Evolutionary conservation across 1,284 basidiomycete species (phyloP), one percentile per base, ranked within the genome.

Genomic region (Trichosporon asahii): DNA sequence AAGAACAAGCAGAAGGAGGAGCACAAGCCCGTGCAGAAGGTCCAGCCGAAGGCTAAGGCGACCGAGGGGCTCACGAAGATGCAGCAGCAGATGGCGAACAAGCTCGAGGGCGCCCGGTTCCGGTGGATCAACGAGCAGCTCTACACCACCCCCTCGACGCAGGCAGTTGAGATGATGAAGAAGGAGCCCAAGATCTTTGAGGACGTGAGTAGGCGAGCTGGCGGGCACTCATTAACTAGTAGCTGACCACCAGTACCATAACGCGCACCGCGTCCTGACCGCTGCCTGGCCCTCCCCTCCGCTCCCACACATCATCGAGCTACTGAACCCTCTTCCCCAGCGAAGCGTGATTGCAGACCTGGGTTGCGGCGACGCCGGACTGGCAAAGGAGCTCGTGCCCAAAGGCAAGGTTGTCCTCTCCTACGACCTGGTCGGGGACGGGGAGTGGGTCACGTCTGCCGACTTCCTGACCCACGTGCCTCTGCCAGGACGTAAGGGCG

Each of bases 311-410:
- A 93, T 94, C 79, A 88, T 91, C 66, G 88, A 9, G 82, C 85
- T 29, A 23, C 88, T 83, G 65, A 68, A 88, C 0, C 85, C 86
- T 1, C 89, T 89, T 73, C 88, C 92, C 5, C 69, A 85, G 21
- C 87, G 86, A 68, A 90, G 90, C 0, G 85, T 98, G 70, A 89
- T 99, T 64, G 94, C 89, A 25, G 97, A 99, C 83, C 86, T 99
- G 25, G 97, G 97, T 7, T 98, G 95, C 75, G 97, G 97, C 14
- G 95, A 98, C 79, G 97, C 94, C 12, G 88, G 91, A 2, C 87
- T 99, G 23, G 95, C 95, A 0, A 89, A 87, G 65, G 86, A 87
- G 1, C 87, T 97, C 49, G 84, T 89, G 14, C 88, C 90, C 0
- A 86, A 89, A 79, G 90, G 90, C 40, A 84, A 91, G 76, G 86